These are phyloP conservation scores for Zymoseptoria tritici DNA, from an alignment of 2,329 filamentous ascomycete species.

Conservation along the genomic window DNA sequence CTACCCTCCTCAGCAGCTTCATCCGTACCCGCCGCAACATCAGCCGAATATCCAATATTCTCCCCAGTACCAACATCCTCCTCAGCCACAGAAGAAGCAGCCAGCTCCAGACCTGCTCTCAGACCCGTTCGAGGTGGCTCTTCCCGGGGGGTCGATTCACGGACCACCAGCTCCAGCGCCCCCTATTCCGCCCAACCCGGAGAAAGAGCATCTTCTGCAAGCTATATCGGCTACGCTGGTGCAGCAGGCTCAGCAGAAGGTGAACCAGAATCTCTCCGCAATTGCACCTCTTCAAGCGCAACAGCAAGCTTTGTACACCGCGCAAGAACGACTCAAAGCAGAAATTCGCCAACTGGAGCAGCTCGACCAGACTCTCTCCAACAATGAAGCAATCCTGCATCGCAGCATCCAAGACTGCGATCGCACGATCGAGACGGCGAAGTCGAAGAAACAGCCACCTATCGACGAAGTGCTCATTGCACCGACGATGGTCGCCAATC, in stretches of 20 bases:
- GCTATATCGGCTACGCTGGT: constrained; percentile 66
- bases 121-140: constrained; percentile 53
- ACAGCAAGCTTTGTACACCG: constrained; percentile 64
- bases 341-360: constrained; percentile 67
- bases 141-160: constrained; percentile 44
- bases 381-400: constrained; percentile 72
- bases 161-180: constrained; percentile 54
- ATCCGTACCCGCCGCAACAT: constrained; percentile 10
- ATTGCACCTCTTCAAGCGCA: constrained; percentile 72
- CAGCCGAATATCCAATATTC: constrained; percentile 3
- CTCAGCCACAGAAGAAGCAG: constrained; percentile 25
- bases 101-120: constrained; percentile 52
- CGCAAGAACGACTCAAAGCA: constrained; percentile 61
- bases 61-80: constrained; percentile 9
- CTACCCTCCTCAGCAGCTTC: constrained; percentile 5
- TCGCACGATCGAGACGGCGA: constrained; percentile 64
- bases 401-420: constrained; percentile 74
- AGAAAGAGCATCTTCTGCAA: constrained; percentile 79
- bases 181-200: constrained; percentile 88
- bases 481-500: constrained; percentile 84
- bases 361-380: constrained; percentile 62
- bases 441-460: constrained; percentile 59
- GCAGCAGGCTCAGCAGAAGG: constrained; percentile 59
- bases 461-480: constrained; percentile 92
- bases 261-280: constrained; percentile 65